Conservation (phyloP, 768 basidiomycete genomes). For the Pleurotus salmoneostramineus region DNA sequence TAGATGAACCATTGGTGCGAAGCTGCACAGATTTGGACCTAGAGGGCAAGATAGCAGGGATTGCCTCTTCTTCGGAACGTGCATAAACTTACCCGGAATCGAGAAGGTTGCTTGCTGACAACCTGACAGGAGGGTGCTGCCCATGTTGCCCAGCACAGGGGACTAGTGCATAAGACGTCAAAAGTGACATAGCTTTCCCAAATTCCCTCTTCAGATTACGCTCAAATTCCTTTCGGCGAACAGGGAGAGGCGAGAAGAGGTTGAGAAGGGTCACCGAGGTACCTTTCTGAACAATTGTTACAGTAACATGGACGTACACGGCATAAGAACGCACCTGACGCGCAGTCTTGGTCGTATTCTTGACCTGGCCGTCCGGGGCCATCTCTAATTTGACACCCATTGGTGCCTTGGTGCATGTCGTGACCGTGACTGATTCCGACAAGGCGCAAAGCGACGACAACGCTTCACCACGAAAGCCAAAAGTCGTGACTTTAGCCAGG, state of each 20-base stretch:
- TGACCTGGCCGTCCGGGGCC: conserved; percentile 59
- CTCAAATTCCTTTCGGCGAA: conserved; percentile 88
- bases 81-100: conserved; percentile 58
- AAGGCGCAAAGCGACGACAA: conserved; percentile 90
- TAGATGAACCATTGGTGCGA: conserved; percentile 64
- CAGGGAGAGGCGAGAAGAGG: conserved; percentile 81
- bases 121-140: conserved; percentile 47
- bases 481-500: conserved; percentile 68
- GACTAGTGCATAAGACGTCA: conserved; percentile 88
- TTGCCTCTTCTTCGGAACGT: not conserved
- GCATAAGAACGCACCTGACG: conserved; percentile 52
- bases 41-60: not conserved
- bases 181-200: conserved; percentile 73
- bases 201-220: conserved; percentile 88
- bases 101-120: conserved; percentile 67
- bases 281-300: conserved; percentile 55
- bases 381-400: conserved; percentile 80
- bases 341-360: conserved; percentile 60
- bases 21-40: conserved; percentile 69
- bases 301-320: not conserved
- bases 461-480: conserved; percentile 96
- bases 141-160: conserved; percentile 54
- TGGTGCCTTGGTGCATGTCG: conserved; percentile 75
- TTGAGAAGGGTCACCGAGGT: conserved; percentile 74
- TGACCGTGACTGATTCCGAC: conserved; percentile 62